phyloP scores from a whole-genome alignment of 2,329 filamentous ascomycete species.

The Fusarium luffae region DNA sequence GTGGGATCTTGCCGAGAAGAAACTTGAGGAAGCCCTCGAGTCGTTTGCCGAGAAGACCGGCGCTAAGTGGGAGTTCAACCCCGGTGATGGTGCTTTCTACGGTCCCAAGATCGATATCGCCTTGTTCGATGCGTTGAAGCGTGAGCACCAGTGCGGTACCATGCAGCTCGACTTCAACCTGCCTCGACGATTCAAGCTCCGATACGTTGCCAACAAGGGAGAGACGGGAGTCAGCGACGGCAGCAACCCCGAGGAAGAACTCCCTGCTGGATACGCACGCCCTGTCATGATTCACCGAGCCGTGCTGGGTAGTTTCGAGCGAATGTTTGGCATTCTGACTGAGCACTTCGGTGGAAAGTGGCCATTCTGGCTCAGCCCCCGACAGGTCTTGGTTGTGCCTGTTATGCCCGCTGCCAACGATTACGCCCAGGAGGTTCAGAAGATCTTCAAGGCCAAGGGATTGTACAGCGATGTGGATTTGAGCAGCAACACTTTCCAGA shows the following conservation, averaged over 20 bases:
- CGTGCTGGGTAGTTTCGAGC: slow-evolving; percentile 76
- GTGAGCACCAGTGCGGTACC: slow-evolving; percentile 72
- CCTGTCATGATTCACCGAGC: slow-evolving; percentile 91
- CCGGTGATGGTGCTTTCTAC: slow-evolving; percentile 97
- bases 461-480: slow-evolving; percentile 72
- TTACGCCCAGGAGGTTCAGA: slow-evolving; percentile 80
- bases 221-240: slow-evolving; percentile 57
- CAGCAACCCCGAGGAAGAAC: slow-evolving; percentile 55
- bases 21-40: slow-evolving; percentile 81
- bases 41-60: slow-evolving; percentile 73
- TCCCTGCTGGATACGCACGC: slow-evolving; percentile 77
- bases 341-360: slow-evolving; percentile 90
- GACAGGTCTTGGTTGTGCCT: slow-evolving; percentile 71
- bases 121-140: slow-evolving; percentile 85
- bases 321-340: slow-evolving; percentile 77
- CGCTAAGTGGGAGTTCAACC: slow-evolving; percentile 87
- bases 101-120: slow-evolving; percentile 99
- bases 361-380: slow-evolving; percentile 90
- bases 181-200: slow-evolving; percentile 55
- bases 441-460: slow-evolving; percentile 72
- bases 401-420: slow-evolving; percentile 82
- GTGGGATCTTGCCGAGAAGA: slow-evolving; percentile 89
- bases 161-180: slow-evolving; percentile 96
- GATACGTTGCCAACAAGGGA: slow-evolving; percentile 63
- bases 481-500: slow-evolving; percentile 82